Evolutionary conservation across 495 filamentous ascomycete species (phyloP).

Genomic region (Neurospora sp.): DNA sequence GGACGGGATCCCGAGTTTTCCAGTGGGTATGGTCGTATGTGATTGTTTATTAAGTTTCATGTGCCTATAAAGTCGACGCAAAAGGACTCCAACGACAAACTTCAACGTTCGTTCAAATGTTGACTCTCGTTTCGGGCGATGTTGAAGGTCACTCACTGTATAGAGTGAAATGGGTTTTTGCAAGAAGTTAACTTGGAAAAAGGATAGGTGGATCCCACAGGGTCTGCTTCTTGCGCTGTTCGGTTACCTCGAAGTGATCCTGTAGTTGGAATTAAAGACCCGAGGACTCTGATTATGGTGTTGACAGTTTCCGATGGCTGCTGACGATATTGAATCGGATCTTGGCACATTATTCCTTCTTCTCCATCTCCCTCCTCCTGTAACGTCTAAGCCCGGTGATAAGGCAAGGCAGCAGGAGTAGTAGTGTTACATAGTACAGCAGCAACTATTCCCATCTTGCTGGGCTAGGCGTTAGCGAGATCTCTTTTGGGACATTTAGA

Average conservation of each 20-base stretch:
- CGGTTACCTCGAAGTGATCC: too few relatives aligned
- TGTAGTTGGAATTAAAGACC: too few relatives aligned
- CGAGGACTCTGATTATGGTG: neutral
- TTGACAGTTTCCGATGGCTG: neutral
- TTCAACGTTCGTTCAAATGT: too few relatives aligned
- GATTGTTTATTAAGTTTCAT: neutral
- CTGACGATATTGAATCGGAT: neutral
- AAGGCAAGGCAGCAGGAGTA: neutral
- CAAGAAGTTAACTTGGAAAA: too few relatives aligned
- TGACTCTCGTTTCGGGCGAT: too few relatives aligned
- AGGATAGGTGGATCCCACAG: too few relatives aligned
- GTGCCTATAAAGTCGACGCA: neutral
- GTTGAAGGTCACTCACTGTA: too few relatives aligned
- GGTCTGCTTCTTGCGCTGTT: too few relatives aligned
- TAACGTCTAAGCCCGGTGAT: neutral
- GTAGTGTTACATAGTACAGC: neutral
- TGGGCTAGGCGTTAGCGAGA: neutral
- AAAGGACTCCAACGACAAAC: too few relatives aligned
- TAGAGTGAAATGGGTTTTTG: too few relatives aligned
- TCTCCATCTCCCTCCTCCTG: neutral
- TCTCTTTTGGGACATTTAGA: neutral
- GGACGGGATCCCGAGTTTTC: conserved; percentile 43
- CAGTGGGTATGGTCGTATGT: neutral
- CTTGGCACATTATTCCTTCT: neutral
- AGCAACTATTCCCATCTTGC: neutral